Evolutionary conservation across 129 eudicot species (phyloP).

Genomic region (Tanacetum coccineum): DNA sequence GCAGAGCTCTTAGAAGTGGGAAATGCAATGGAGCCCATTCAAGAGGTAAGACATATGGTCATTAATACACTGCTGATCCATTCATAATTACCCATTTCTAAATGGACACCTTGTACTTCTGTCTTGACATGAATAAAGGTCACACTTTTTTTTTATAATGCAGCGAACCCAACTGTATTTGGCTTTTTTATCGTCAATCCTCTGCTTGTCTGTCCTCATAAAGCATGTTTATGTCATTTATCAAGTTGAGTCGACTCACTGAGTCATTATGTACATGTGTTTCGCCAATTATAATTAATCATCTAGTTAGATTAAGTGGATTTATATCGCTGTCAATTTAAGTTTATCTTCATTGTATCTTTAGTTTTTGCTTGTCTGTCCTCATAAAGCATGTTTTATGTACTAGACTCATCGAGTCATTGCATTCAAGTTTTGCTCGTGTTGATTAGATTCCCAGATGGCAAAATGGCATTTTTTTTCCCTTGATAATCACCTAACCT

Average conservation of each 20-base stretch:
- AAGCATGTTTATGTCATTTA: too few species aligned
- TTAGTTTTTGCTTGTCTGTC: too few species aligned
- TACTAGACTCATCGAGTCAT: conserved; percentile 5
- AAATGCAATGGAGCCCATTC: conserved; percentile 34
- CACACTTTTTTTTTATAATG: conserved; percentile 27
- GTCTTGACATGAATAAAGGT: conserved; percentile 36
- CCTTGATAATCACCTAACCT: background rate
- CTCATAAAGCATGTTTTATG: conserved; percentile 25
- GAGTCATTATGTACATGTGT: conserved; percentile 10
- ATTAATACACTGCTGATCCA: conserved; percentile 27
- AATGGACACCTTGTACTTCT: conserved; percentile 32
- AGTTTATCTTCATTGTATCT: conserved; percentile 7
- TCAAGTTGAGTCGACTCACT: conserved; percentile 22
- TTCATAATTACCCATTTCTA: conserved; percentile 23
- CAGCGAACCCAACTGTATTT: conserved; percentile 31
- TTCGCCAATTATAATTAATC: background rate
- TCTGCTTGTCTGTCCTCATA: conserved; percentile 27
- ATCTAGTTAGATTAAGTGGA: background rate
- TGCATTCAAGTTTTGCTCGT: background rate
- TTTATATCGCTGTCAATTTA: background rate
- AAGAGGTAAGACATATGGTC: conserved; percentile 30
- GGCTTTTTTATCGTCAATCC: conserved; percentile 25
- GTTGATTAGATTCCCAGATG: background rate
- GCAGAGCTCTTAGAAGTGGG: conserved; percentile 29
- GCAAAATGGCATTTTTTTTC: conserved; percentile 6